phyloP scores from a whole-genome alignment of 306 rosid genomes.

The Cucurbita ficifolia region DNA sequence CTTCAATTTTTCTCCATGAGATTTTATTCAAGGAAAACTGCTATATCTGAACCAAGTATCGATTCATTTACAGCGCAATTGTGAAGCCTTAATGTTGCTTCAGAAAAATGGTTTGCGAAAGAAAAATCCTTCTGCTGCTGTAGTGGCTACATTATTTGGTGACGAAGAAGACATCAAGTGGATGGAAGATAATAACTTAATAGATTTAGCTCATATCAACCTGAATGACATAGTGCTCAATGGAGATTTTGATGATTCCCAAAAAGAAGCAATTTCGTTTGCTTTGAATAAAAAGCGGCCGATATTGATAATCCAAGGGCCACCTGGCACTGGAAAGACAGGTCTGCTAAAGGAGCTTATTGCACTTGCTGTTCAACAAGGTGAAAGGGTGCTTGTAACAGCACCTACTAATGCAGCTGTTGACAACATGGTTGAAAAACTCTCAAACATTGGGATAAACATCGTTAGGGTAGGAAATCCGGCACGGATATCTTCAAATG shows the following conservation, averaged over 20 bases:
- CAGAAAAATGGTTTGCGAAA: conserved; percentile 60
- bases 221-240: conserved; percentile 11
- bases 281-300: conserved; percentile 67
- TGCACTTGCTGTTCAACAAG: conserved; percentile 45
- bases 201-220: conserved; percentile 39
- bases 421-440: conserved; percentile 75
- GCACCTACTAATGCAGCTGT: conserved; percentile 85
- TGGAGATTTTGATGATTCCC: conserved; percentile 42
- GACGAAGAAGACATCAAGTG: conserved; percentile 47
- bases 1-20: not conserved
- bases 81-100: conserved; percentile 82
- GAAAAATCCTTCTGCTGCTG: conserved; percentile 61
- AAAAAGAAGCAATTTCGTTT: conserved; percentile 38
- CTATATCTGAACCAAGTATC: not conserved
- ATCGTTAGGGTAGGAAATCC: conserved; percentile 81
- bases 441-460: conserved; percentile 36
- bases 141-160: conserved; percentile 62
- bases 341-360: conserved; percentile 59
- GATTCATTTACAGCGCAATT: conserved; percentile 48
- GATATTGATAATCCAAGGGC: conserved; percentile 66
- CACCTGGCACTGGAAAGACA: conserved; percentile 85
- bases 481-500: conserved; percentile 51
- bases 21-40: not conserved
- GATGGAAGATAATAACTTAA: conserved; percentile 45
- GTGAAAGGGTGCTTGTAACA: conserved; percentile 77